Conservation (phyloP, 176 grass and related monocot genomes). For the Leersia perrieri region DNA sequence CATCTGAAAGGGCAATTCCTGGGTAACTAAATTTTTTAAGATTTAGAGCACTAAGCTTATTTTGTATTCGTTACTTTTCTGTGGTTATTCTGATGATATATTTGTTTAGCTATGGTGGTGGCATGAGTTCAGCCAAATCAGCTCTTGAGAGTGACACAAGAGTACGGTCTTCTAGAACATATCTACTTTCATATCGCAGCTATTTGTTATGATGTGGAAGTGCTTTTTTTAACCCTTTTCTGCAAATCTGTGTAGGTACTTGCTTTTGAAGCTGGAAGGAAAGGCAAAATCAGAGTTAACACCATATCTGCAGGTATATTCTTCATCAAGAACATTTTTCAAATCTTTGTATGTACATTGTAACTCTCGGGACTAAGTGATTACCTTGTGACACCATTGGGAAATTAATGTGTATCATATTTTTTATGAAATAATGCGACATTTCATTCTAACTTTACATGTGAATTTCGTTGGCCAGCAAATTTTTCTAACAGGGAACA, state of each 20-base stretch:
- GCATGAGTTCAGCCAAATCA: conserved; percentile 98
- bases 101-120: conserved; percentile 80
- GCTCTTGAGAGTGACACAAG: conserved; percentile 92
- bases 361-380: background rate
- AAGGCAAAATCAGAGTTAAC: conserved; percentile 87
- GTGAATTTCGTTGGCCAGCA: background rate
- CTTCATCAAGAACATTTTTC: background rate
- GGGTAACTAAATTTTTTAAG: conserved; percentile 53
- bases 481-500: too few species aligned
- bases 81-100: conserved; percentile 23
- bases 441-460: background rate
- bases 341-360: too few species aligned
- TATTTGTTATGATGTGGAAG: background rate
- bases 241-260: conserved; percentile 50
- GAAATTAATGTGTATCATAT: background rate
- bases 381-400: background rate
- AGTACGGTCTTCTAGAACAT: conserved; percentile 38
- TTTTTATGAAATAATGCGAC: background rate
- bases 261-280: conserved; percentile 92
- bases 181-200: background rate
- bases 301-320: conserved; percentile 90
- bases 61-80: background rate
- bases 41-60: background rate
- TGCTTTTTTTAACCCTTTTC: background rate
- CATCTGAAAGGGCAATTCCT: conserved; percentile 84